phyloP scores from a whole-genome alignment of 495 filamentous ascomycete genomes.

The Hypoxylon crocopeplum region DNA sequence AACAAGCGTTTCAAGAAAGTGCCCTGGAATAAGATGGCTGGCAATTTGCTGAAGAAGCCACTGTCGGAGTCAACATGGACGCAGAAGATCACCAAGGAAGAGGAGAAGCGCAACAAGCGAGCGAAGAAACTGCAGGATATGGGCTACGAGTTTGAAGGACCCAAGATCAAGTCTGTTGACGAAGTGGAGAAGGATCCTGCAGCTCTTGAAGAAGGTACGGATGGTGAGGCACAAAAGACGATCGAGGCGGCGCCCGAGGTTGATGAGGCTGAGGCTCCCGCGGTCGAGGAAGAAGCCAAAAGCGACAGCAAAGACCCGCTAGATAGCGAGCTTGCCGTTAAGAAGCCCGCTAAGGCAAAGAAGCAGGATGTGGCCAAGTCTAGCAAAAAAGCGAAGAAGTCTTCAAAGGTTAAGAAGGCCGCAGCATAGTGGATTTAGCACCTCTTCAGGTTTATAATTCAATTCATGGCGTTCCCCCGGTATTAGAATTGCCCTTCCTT shows the following conservation, averaged over 20 bases:
- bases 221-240: conserved; percentile 47
- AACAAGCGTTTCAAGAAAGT: conserved; percentile 87
- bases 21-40: conserved; percentile 84
- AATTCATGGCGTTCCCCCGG: neutral
- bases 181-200: conserved; percentile 33
- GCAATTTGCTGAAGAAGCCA: conserved; percentile 72
- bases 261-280: conserved; percentile 5
- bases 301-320: conserved; percentile 2
- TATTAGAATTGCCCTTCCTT: neutral
- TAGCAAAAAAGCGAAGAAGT: conserved; percentile 46
- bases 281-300: conserved; percentile 23
- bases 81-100: conserved; percentile 71
- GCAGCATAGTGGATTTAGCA: conserved; percentile 26
- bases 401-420: conserved; percentile 44
- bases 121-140: conserved; percentile 77
- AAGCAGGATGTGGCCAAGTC: conserved; percentile 34
- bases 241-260: conserved; percentile 36
- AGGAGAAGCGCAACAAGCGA: conserved; percentile 68
- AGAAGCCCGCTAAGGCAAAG: conserved; percentile 39
- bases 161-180: conserved; percentile 71
- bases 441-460: conserved; percentile 7
- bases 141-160: conserved; percentile 84
- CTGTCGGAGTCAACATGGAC: conserved; percentile 77
- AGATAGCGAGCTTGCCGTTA: conserved; percentile 9
- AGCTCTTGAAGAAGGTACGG: conserved; percentile 43